A percentile compares a stretch with the other conserved stretches of the same genome.
phyloP scores from a whole-genome alignment of 805 yeast genomes.

The Starmera dryadoides region DNA sequence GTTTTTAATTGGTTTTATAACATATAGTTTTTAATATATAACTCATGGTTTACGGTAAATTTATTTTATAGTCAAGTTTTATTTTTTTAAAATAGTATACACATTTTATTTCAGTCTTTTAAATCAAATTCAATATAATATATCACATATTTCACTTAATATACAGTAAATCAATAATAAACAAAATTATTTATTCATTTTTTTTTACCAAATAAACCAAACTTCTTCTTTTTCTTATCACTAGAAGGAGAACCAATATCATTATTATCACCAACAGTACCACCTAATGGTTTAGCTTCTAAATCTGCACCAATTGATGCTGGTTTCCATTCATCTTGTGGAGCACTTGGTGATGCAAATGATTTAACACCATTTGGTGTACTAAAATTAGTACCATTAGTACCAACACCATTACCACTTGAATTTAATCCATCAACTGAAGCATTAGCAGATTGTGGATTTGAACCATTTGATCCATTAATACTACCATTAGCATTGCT shows the following conservation, averaged over 20 bases:
- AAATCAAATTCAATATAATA: too few relatives aligned
- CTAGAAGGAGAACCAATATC: background rate
- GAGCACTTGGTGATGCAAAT: background rate
- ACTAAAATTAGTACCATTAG: background rate
- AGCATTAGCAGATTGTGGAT: background rate
- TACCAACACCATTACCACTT: background rate
- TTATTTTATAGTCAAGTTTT: background rate
- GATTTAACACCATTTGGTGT: background rate
- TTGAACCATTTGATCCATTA: background rate
- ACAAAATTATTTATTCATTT: background rate
- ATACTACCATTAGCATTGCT: background rate
- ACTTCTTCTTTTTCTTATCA: conserved; percentile 11
- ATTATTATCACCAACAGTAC: background rate
- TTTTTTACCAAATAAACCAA: conserved; percentile 11
- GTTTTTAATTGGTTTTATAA: too few relatives aligned
- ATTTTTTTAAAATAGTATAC: background rate
- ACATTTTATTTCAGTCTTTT: too few relatives aligned
- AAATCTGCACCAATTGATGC: background rate
- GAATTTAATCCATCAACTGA: background rate
- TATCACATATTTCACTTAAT: too few relatives aligned
- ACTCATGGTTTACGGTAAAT: too few relatives aligned
- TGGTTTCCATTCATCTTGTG: conserved; percentile 1
- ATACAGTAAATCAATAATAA: too few relatives aligned
- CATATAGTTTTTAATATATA: too few relatives aligned
- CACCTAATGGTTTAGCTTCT: conserved; percentile 2